Evolutionary conservation across 192 early-diverging fungal species (phyloP), one percentile per base, ranked within the genome.

Genomic region (Podila horticola): DNA sequence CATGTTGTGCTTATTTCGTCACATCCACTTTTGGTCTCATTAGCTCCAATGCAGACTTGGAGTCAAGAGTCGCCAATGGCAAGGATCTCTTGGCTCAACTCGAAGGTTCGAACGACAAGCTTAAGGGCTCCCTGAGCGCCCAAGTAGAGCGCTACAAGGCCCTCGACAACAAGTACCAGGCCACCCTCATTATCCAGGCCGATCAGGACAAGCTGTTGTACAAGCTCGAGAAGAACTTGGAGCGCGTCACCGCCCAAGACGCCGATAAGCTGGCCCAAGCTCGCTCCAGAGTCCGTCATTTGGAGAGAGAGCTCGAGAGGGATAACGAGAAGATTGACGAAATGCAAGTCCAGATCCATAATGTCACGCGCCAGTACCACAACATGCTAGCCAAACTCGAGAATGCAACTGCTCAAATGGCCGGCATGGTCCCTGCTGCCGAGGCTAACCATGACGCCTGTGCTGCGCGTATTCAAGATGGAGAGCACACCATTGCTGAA

Each of bases 341-440:
- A 4, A 41, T 71, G 22, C 69, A 79, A 58, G 7, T 72, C 3
- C 67, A 79, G 50, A 38, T 67, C 41, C 75, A 79, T 6, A 62
- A 58, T 4, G 30, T 58, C 64, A 67, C 63, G 0, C 64, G 60
- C 2, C 5, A 26, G 26, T 71, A 72, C 17, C 75, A 72, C 10
- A 49, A 63, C 4, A 63, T 52, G 15, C 38, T 72, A 0, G 64
- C 63, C 5, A 49, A 58, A 5, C 51, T 71, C 50, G 55, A 72
- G 59, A 50, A 41, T 5, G 28, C 65, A 0, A 55, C 51, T 10
- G 33, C 30, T 0, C 33, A 62, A 30, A 67, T 68, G 60, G 20
- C 52, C 15, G 58, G 34, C 34, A 74, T 74, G 66, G 66, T 68
- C 15, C 73, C 73, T 22, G 57, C 36, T 12, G 66, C 67, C 6